Conservation (phyloP, 495 filamentous ascomycete species). For the Astrocystis sublimbata region DNA sequence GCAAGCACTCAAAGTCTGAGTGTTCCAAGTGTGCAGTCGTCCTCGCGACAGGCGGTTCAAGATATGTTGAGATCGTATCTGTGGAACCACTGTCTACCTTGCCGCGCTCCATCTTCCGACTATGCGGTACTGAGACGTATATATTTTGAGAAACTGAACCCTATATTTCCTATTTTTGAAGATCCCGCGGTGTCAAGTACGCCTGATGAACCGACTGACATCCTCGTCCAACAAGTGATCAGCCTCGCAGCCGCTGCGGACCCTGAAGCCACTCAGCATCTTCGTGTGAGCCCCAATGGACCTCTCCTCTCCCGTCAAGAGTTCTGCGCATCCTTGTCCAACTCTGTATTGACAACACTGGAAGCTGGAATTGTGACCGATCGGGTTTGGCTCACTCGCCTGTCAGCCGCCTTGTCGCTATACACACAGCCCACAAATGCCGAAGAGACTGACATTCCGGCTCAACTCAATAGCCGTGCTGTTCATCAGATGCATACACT, state of each 20-base stretch:
- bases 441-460: conserved; percentile 35
- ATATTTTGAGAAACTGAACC: conserved; percentile 49
- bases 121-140: conserved; percentile 39
- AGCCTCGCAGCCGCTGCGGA: conserved; percentile 54
- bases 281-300: conserved; percentile 28
- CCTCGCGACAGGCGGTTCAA: conserved; percentile 30
- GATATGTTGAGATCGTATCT: conserved; percentile 38
- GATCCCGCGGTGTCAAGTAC: conserved; percentile 2
- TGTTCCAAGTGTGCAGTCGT: conserved; percentile 22
- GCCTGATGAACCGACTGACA: conserved; percentile 30
- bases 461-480: conserved; percentile 35
- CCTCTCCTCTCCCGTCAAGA: conserved; percentile 34
- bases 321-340: conserved; percentile 40
- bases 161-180: conserved; percentile 53
- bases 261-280: conserved; percentile 39
- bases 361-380: conserved; percentile 36
- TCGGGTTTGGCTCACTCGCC: conserved; percentile 33
- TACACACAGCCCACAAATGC: conserved; percentile 36
- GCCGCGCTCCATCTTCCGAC: conserved; percentile 34
- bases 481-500: conserved; percentile 65
- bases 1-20: conserved; percentile 8
- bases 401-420: conserved; percentile 34
- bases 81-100: conserved; percentile 37
- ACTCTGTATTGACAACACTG: conserved; percentile 33
- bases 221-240: conserved; percentile 45